Percentiles rank a stretch among this genome's conserved stretches.
Conservation (phyloP, 192 early-diverging fungal species). For the Chytriomyces sp. region DNA sequence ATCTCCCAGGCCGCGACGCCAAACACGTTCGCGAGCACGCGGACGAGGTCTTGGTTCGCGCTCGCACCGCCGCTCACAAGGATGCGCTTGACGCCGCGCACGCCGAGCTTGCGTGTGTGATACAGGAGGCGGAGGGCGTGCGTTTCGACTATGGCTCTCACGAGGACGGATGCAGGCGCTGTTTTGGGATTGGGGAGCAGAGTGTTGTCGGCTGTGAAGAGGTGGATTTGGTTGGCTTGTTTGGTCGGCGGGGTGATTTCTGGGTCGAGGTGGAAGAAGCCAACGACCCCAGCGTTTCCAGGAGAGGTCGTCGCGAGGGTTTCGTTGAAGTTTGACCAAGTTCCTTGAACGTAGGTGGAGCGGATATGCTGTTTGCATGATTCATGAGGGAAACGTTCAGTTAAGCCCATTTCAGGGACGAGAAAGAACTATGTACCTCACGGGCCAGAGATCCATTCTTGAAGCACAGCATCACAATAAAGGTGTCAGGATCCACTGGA, state of each 20-base stretch:
- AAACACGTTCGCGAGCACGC: slow-evolving; percentile 73
- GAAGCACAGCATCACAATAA: slow-evolving; percentile 79
- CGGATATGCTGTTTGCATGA: slow-evolving; percentile 53
- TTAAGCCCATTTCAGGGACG: neutral
- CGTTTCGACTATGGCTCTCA: slow-evolving; percentile 72
- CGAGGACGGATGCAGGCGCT: neutral
- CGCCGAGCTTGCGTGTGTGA: slow-evolving; percentile 15
- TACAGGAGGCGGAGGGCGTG: slow-evolving; percentile 58
- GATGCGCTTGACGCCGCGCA: slow-evolving; percentile 41
- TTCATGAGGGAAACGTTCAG: too few species aligned
- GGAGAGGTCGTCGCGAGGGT: slow-evolving; percentile 27
- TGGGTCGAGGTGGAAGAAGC: slow-evolving; percentile 73
- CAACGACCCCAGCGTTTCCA: slow-evolving; percentile 42
- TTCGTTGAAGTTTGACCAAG: slow-evolving; percentile 65
- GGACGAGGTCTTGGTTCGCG: slow-evolving; percentile 56
- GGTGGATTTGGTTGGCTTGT: slow-evolving; percentile 38
- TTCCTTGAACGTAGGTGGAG: slow-evolving; percentile 47
- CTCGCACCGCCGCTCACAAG: slow-evolving; percentile 79
- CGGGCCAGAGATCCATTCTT: slow-evolving; percentile 86
- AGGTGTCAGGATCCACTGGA: slow-evolving; percentile 59
- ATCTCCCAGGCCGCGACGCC: slow-evolving; percentile 60
- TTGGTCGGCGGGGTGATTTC: slow-evolving; percentile 77
- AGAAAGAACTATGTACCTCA: slow-evolving; percentile 41
- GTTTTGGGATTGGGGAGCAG: neutral
- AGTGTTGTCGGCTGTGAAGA: slow-evolving; percentile 58